Conservation (phyloP, 1,139 yeast species). For the Candida sojae region DNA sequence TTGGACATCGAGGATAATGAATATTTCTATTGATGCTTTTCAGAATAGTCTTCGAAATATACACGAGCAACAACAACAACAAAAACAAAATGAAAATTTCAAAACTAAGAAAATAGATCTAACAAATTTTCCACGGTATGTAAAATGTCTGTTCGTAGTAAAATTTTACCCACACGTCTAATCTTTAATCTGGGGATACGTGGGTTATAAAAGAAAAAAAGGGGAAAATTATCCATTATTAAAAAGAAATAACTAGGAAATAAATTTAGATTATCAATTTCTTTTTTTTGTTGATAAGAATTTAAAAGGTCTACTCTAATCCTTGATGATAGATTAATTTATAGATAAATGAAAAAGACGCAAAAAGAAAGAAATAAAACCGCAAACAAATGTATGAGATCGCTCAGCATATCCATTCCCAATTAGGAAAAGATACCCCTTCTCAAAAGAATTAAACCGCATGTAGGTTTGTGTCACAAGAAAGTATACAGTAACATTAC, state of each 20-base stretch:
- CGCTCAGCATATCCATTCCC: background rate
- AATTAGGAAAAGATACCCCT: background rate
- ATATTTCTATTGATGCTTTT: too few relatives aligned
- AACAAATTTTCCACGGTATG: background rate
- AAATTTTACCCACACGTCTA: background rate
- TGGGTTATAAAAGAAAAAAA: background rate
- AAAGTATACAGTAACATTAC: background rate
- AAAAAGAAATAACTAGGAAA: background rate
- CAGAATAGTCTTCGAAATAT: too few relatives aligned
- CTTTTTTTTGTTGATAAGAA: too few relatives aligned
- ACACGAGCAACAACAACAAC: background rate
- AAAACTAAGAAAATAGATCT: background rate
- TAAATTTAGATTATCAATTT: too few relatives aligned
- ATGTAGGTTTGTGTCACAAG: background rate
- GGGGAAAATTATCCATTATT: conserved; percentile 1
- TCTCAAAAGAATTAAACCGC: background rate
- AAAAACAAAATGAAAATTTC: background rate
- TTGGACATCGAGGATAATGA: background rate
- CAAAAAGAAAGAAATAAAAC: too few relatives aligned
- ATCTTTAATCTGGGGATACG: background rate
- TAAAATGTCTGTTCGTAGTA: background rate
- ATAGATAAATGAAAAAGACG: too few relatives aligned
- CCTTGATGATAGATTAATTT: too few relatives aligned
- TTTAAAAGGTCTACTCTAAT: too few relatives aligned
- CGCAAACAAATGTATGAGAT: too few relatives aligned